Evolutionary conservation across 495 filamentous ascomycete species (phyloP), one percentile per base, ranked within the genome.

Genomic region (Letharia lupina): DNA sequence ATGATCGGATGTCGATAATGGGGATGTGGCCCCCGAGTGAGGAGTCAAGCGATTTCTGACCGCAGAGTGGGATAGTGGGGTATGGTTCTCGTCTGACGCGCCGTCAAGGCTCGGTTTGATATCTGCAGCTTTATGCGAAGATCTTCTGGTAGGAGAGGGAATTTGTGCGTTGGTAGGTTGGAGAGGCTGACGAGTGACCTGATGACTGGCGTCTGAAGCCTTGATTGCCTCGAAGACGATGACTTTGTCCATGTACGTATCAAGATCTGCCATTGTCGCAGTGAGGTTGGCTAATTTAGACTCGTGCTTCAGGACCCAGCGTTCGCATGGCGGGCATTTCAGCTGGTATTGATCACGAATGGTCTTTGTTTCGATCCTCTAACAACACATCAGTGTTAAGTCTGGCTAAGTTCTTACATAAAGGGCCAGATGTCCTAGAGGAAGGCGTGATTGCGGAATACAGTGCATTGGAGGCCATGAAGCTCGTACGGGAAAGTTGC

Each of bases 341-440:
- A 69, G 70, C 42, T 58, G 37, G 62, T 76, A 78, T 20, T 71
- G 67, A 5, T 71, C 54, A 2, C 65, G 42, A 10, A 79, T 57
- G 13, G 60, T 73, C 9, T 66, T 41, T n/a, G 76, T 50, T 0
- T 70, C 67, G 12, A 75, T 75, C 73, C 73, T 78, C 77, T 80
- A 64, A 31, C 33, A 40, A 7, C 23, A 28, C 23, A 28, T 28
- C 23, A 28, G 23, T 28, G 23, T 28, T 2, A 28, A 13, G 35
- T 63, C 62, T 28, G 20, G 18, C 11, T 13, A 1, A 40, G 20
- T 63, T 39, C 37, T 37, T 39, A 6, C 39, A 8, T 31, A n/a
- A 7, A 12, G 15, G 35, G 28, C 7, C 10, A 31, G n/a, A 56
- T 18, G 1, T 40, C 10, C n/a, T 44, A 16, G 50, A 13, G 16